Evolutionary conservation across 2,329 filamentous ascomycete species (phyloP), one percentile per base, ranked within the genome.

Genomic region (Trichoderma sp.): DNA sequence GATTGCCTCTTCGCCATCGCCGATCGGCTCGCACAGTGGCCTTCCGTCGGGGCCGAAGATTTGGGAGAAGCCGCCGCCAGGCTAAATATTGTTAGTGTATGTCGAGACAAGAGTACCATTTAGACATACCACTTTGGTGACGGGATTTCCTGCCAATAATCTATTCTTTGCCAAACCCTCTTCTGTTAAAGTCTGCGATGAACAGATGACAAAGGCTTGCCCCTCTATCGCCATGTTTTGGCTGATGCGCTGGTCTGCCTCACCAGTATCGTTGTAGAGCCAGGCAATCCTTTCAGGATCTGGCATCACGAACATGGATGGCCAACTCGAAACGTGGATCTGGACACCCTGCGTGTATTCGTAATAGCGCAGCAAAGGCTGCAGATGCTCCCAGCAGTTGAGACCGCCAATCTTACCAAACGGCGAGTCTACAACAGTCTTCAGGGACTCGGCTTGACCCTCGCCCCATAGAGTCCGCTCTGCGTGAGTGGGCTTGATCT

Each of bases 381-480:
- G 34, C 26, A 66, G 37, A 49, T 66, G 63, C 73, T 85, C 83
- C 84, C 84, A 87, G 78, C 84, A 86, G 74, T 85, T 86, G 67
- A 87, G 77, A 34, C 84, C 82, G 14, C 85, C 86, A 32, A 87
- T 75, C 2, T 82, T 79, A 13, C 84, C 84, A 51, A 86, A 82
- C 24, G 81, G 81, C 0, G 82, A 83, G 66, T 84, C 78, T 37
- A 82, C 78, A 1, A 86, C 85, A 1, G 82, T 84, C 61, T 81
- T 75, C 32, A 84, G 81, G n/a, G 84, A 83, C 68, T 86, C 83
- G 4, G 84, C 85, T 0, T 82, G 80, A 7, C 83, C 85, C 63
- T 88, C 86, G 3, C 86, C 86, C 71, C 85, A 88, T 26, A 87
- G 79, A 4, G 85, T 82, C 28, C 83, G 80, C 76, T 87, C 85